These are phyloP conservation scores for Pulveroboletus sp. DNA, from an alignment of 768 basidiomycete genomes.

Conservation along the genomic window DNA sequence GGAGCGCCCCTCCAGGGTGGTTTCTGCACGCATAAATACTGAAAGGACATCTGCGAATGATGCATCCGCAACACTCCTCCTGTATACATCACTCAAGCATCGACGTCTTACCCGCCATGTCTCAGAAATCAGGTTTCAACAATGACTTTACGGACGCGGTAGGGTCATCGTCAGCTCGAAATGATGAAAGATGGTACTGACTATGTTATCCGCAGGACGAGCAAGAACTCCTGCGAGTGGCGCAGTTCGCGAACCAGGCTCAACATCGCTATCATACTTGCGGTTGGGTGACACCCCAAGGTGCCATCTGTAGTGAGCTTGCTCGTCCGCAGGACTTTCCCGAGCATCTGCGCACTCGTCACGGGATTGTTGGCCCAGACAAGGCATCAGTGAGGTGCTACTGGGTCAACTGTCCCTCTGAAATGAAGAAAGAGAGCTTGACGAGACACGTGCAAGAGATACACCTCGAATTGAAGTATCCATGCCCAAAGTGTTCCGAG, in stretches of 20 bases:
- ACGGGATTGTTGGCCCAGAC: conserved; percentile 19
- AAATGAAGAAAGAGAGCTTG: conserved; percentile 28
- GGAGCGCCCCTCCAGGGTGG: conserved; percentile 17
- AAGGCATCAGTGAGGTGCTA: conserved; percentile 2
- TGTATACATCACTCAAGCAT: background rate
- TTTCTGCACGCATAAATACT: conserved; percentile 18
- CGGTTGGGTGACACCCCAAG: conserved; percentile 6
- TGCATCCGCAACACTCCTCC: conserved; percentile 4
- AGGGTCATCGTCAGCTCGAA: background rate
- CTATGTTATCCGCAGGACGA: conserved; percentile 5
- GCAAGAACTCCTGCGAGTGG: background rate
- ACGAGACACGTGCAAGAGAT: conserved; percentile 24
- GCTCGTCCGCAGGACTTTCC: conserved; percentile 11
- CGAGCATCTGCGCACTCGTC: conserved; percentile 18
- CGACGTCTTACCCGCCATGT: background rate
- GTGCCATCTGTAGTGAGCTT: background rate
- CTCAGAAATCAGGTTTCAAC: background rate
- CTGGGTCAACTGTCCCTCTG: conserved; percentile 16
- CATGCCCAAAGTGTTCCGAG: conserved; percentile 18
- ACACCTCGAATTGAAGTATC: conserved; percentile 16
- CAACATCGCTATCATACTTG: conserved; percentile 12
- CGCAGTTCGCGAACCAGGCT: background rate
- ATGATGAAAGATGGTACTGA: conserved; percentile 1
- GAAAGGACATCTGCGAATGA: background rate
- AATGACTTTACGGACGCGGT: conserved; percentile 8